Percentiles rank a stretch among this genome's conserved stretches.
These are phyloP conservation scores for Fusarium miscanthi DNA, from an alignment of 2,329 filamentous ascomycete genomes.

Conservation along the genomic window DNA sequence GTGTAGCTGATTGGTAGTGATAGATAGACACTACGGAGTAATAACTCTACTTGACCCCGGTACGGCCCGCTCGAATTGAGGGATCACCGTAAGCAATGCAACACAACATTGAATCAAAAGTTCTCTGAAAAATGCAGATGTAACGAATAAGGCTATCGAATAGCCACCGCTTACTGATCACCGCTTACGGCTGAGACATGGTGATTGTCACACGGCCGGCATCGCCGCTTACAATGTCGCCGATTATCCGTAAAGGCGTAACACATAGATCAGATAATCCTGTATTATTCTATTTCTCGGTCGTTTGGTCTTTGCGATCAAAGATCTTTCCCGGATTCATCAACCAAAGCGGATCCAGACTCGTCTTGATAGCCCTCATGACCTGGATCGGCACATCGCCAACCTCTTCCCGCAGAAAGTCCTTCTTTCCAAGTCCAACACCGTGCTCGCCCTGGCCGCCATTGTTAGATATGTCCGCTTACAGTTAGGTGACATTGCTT, in stretches of 20 bases:
- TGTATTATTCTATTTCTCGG: fast-evolving
- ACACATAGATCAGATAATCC: fast-evolving
- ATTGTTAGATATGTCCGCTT: fast-evolving
- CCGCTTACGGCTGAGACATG: not conserved
- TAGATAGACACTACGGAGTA: not conserved
- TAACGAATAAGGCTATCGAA: fast-evolving
- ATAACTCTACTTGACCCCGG: not conserved
- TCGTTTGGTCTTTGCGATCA: not conserved
- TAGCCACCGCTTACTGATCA: not conserved
- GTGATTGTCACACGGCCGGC: fast-evolving
- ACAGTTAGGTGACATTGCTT: not conserved
- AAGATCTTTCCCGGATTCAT: constrained; percentile 90
- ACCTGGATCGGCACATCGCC: constrained; percentile 82
- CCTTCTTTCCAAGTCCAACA: constrained; percentile 87
- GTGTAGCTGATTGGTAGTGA: not conserved
- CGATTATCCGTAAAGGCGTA: not conserved
- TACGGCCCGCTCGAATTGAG: not conserved
- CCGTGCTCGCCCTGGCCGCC: constrained; percentile 75
- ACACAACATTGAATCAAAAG: not conserved
- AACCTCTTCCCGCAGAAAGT: constrained; percentile 80
- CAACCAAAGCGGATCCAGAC: constrained; percentile 86
- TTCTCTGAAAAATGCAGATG: fast-evolving
- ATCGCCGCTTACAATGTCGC: not conserved
- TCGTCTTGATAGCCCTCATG: constrained; percentile 84
- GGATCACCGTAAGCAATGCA: not conserved